Evolutionary conservation across 2,329 filamentous ascomycete genomes (phyloP), one percentile per base, ranked within the genome.

Genomic region (Xylaria sp.): DNA sequence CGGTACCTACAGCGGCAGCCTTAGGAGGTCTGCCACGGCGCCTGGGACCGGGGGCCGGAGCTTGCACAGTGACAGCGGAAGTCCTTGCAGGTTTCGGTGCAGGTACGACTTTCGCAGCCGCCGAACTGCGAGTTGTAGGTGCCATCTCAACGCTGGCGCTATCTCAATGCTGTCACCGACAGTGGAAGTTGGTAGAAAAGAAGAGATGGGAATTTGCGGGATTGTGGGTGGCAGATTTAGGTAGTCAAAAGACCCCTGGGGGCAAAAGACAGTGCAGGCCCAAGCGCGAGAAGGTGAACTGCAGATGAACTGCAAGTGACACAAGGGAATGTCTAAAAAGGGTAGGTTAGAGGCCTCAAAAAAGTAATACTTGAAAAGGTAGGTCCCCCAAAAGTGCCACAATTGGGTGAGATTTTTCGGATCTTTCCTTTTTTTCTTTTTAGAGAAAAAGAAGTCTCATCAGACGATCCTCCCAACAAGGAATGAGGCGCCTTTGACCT

Each of bases 11-110:
- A 56, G 24, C 47, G 24, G 58, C 53, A 5, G 53, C 54, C 48
- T 68, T 72, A 24, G 59, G 53, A 5, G 71, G 64, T 46, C 69
- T 65, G 34, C 66, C 69, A 38, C 68, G 65, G 24, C 59, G 65
- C 54, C 69, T 70, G 4, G 61, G 45, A 44, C 39, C 39, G 29
- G 39, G 17, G 24, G 52, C 22, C 18, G 43, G 26, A 17, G 39
- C n/a, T 24, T 52, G 44, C 16, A n/a, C 38, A 42, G 20, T 11
- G 16, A 21, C 44, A 39, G 49, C 34, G 16, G 39, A 13, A 20
- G 13, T 29, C 13, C 41, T 29, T 17, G 22, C 41, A n/a, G n/a
- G 20, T 9, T 9, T 20, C 13, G 16, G 7, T 4, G 24, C 49
- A 41, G 44, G 26, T n/a, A 17, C 38, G 17, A 45, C 34, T 21